phyloP scores from a whole-genome alignment of 2,329 filamentous ascomycete species.

The Xylariaceae sp. region DNA sequence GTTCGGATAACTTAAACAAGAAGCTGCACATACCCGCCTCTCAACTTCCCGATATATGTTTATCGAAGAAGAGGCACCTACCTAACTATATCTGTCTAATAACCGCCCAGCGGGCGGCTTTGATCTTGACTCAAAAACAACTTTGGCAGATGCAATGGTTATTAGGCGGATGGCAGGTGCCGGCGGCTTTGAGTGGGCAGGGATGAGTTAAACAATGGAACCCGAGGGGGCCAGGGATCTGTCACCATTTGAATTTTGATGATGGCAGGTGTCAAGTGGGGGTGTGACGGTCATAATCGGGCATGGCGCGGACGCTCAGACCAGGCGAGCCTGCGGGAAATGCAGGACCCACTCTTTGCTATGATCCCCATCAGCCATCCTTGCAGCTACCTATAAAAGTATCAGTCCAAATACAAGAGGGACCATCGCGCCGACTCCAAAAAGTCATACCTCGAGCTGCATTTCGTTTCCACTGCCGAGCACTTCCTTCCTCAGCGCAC shows the following conservation, averaged over 20 bases:
- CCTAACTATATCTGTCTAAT: background rate
- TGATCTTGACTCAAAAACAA: background rate
- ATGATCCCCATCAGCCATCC: slow-evolving; percentile 21
- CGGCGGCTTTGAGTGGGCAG: slow-evolving; percentile 2
- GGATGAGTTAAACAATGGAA: slow-evolving; percentile 5
- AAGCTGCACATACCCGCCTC: too few relatives aligned
- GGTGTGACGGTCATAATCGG: slow-evolving; percentile 9
- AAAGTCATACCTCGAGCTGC: slow-evolving; percentile 24
- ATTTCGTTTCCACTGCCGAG: slow-evolving; percentile 20
- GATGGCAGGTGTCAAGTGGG: slow-evolving; percentile 12
- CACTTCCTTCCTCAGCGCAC: slow-evolving; percentile 10
- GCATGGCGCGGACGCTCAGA: slow-evolving; percentile 18
- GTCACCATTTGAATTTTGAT: slow-evolving; percentile 9
- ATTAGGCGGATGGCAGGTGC: background rate
- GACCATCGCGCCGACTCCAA: slow-evolving; percentile 26
- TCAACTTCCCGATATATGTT: too few relatives aligned
- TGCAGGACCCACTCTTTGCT: slow-evolving; percentile 17
- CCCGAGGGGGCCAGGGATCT: background rate
- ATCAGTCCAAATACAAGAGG: slow-evolving; percentile 28
- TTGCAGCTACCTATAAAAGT: slow-evolving; percentile 28
- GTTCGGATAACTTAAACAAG: too few relatives aligned
- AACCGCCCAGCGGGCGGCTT: background rate
- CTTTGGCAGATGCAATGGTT: background rate
- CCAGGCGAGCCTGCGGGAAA: slow-evolving; percentile 19
- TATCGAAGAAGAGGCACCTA: background rate